These are phyloP conservation scores for Pseudogymnoascus pannorum DNA, from an alignment of 2,329 filamentous ascomycete species.

Conservation along the genomic window DNA sequence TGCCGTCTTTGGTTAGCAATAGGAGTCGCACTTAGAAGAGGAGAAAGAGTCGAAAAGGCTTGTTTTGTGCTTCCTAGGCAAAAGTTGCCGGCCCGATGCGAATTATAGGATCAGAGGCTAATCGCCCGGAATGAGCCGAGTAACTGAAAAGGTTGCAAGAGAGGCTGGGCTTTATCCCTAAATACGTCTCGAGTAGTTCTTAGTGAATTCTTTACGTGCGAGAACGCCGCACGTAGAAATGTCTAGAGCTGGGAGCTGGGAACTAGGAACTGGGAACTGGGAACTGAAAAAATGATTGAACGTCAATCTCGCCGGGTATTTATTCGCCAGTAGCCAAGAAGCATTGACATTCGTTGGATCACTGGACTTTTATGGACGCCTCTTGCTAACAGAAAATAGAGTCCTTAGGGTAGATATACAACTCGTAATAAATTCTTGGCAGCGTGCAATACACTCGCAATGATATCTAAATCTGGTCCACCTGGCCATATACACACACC, in stretches of 20 bases:
- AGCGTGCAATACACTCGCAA: not conserved
- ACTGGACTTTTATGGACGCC: not conserved
- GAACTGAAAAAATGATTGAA: not conserved
- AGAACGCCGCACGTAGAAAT: too few relatives aligned
- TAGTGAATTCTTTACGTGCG: too few relatives aligned
- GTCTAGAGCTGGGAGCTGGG: not conserved
- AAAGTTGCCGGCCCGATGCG: not conserved
- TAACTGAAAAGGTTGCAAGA: not conserved
- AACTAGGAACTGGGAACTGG: too few relatives aligned
- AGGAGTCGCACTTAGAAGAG: not conserved
- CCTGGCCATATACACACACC: not conserved
- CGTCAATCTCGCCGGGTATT: not conserved
- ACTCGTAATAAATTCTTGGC: not conserved
- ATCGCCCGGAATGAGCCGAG: not conserved
- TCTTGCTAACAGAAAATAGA: not conserved
- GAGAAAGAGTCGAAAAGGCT: not conserved
- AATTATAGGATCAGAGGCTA: not conserved
- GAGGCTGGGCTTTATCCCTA: not conserved
- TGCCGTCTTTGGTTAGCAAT: not conserved
- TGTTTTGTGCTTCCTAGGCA: not conserved
- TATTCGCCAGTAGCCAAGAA: not conserved
- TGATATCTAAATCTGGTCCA: not conserved
- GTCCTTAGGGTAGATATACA: not conserved
- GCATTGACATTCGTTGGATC: not conserved
- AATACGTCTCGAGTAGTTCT: not conserved